Conservation (phyloP, 176 grass and related monocot genomes). For the Musa itinerans region DNA sequence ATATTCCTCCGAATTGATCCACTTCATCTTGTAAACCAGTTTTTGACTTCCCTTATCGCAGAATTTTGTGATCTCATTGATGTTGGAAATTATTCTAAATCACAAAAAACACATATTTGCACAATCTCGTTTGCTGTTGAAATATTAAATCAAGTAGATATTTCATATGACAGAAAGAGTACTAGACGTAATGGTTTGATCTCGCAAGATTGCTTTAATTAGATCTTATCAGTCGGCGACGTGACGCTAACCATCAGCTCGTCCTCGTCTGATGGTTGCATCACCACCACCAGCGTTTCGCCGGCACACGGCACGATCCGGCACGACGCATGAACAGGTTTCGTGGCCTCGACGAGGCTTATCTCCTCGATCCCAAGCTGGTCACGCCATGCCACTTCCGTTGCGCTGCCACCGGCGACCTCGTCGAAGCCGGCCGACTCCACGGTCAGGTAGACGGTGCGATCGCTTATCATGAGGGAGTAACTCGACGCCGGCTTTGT, state of each 20-base stretch:
- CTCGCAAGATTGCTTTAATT: too few relatives aligned
- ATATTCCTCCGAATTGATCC: too few relatives aligned
- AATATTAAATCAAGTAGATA: too few relatives aligned
- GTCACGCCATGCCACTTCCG: conserved; percentile 23
- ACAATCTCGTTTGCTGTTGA: too few relatives aligned
- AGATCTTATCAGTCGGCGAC: background rate
- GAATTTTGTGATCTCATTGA: too few relatives aligned
- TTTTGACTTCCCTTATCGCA: too few relatives aligned
- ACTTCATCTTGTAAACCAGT: too few relatives aligned
- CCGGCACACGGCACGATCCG: conserved; percentile 24
- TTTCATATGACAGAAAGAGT: too few relatives aligned
- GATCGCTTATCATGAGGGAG: conserved; percentile 29
- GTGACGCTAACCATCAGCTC: conserved; percentile 32
- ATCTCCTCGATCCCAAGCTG: conserved; percentile 59
- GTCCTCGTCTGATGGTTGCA: conserved; percentile 20
- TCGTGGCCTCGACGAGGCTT: conserved; percentile 31
- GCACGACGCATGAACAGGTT: conserved; percentile 50
- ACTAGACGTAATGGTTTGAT: too few relatives aligned
- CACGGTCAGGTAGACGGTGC: conserved; percentile 13
- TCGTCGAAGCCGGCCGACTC: conserved; percentile 5
- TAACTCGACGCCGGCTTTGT: background rate
- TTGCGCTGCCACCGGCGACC: background rate
- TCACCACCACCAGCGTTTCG: conserved; percentile 43
- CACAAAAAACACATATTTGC: too few relatives aligned
- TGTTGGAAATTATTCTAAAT: too few relatives aligned